Evolutionary conservation across 2,329 filamentous ascomycete genomes (phyloP), one percentile per base, ranked within the genome.

Genomic region (Botrytis squamosa): DNA sequence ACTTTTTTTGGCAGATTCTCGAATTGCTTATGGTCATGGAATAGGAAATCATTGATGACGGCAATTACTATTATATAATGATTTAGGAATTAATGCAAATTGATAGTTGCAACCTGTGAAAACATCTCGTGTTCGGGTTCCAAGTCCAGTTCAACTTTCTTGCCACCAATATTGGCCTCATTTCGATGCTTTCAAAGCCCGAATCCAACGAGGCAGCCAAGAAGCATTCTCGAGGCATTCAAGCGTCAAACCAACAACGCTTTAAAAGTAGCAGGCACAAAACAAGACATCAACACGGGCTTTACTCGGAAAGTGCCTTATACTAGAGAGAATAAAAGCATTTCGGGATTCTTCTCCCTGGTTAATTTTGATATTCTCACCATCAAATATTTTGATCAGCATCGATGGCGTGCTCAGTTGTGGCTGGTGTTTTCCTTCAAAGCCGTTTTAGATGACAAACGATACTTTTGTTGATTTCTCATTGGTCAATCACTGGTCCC

Each of bases 21-120:
- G 36, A 65, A 49, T 64, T 52, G 57, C 57, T 65, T 36, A 68
- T 68, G 36, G 36, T 46, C 46, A 66, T 33, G 40, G 46, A 65
- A 57, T 67, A 65, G 70, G 70, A 57, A 55, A 72, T 59, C 60
- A 59, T 72, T 59, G 63, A 69, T 60, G 63, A 60, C 38, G 40
- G 57, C 60, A 55, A 55, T 29, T 57, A 57, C 38, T 62, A 66
- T 70, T 72, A 74, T 73, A 73, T 73, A 73, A 75, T 74, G 70
- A 73, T 69, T 55, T 71, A 73, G 71, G 74, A 59, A 70, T 62
- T 75, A 75, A 76, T 76, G 52, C 49, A 44, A 40, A 65, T 36
- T 62, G 52, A 29, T 64, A 62, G 25, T 49, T 71, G 36, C 36
- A 36, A 22, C n/a, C 38, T 22, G 29, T n/a, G 18, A 22, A 42